Evolutionary conservation across 352 stramenopile species (phyloP).

Genomic region (Phytophthora sp.): DNA sequence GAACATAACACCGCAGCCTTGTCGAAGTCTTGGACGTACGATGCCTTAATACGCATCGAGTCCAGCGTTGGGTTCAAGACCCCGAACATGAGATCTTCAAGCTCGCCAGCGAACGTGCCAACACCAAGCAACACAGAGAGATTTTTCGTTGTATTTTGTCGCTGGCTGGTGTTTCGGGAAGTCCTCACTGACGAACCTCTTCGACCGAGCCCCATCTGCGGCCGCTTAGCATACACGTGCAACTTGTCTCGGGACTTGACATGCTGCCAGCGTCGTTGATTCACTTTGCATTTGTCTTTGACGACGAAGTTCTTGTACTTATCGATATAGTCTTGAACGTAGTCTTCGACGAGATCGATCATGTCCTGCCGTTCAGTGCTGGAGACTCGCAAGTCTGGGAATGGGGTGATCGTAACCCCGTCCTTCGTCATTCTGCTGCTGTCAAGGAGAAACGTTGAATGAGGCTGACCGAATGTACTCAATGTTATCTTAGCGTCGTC

Average conservation of each 20-base stretch:
- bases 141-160: slow-evolving; percentile 4
- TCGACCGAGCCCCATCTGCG: background rate
- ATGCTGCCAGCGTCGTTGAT: slow-evolving; percentile 20
- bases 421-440: slow-evolving; percentile 4
- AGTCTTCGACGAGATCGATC: slow-evolving; percentile 9
- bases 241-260: slow-evolving; percentile 24
- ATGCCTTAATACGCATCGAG: slow-evolving; percentile 35
- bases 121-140: slow-evolving; percentile 24
- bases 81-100: slow-evolving; percentile 45
- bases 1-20: slow-evolving; percentile 28
- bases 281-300: slow-evolving; percentile 17
- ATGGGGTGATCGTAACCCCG: slow-evolving; percentile 4
- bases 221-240: slow-evolving; percentile 18
- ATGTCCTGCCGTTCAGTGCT: slow-evolving; percentile 7
- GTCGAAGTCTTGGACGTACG: slow-evolving; percentile 29
- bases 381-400: slow-evolving; percentile 5
- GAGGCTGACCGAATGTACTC: background rate
- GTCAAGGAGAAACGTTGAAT: background rate
- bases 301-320: slow-evolving; percentile 12
- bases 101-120: slow-evolving; percentile 24
- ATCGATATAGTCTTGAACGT: slow-evolving; percentile 22
- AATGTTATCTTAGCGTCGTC: background rate
- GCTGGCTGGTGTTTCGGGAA: background rate
- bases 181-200: background rate
- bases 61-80: slow-evolving; percentile 33